These are phyloP conservation scores for Aechmea fasciata DNA, from an alignment of 176 grass and related monocot species.

Conservation along the genomic window DNA sequence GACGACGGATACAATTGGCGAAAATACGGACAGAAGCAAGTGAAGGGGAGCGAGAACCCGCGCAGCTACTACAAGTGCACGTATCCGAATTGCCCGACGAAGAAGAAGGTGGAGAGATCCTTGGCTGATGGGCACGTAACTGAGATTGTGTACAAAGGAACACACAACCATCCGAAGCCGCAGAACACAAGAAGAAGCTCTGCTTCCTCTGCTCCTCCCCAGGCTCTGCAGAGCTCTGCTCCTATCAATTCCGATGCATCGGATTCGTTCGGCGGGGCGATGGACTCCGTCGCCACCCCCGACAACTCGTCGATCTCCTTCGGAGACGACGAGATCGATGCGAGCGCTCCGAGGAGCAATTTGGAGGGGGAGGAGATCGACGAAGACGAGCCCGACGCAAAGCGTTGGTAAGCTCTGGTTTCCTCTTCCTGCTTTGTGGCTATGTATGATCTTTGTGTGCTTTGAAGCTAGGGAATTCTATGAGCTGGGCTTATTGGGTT, in stretches of 20 bases:
- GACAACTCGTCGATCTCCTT: slow-evolving; percentile 30
- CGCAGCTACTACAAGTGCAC: slow-evolving; percentile 48
- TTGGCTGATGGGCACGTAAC: slow-evolving; percentile 27
- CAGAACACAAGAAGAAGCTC: slow-evolving; percentile 23
- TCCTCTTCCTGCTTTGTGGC: neutral
- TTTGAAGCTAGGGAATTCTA: too few relatives aligned
- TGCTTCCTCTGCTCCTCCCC: slow-evolving; percentile 14
- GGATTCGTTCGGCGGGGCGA: slow-evolving; percentile 13
- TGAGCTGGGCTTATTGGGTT: neutral
- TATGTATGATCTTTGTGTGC: too few relatives aligned
- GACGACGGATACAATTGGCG: slow-evolving; percentile 48
- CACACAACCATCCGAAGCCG: slow-evolving; percentile 36
- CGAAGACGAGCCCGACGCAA: slow-evolving; percentile 24
- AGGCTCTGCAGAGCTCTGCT: slow-evolving; percentile 9
- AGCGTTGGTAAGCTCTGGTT: slow-evolving; percentile 27
- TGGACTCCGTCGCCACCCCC: slow-evolving; percentile 22
- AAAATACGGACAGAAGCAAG: slow-evolving; percentile 43
- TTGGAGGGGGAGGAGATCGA: slow-evolving; percentile 13
- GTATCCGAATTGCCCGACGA: slow-evolving; percentile 25
- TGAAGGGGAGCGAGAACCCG: slow-evolving; percentile 40
- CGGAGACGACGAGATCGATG: slow-evolving; percentile 16
- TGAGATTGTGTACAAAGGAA: slow-evolving; percentile 45
- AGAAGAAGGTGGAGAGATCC: slow-evolving; percentile 43
- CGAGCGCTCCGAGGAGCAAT: slow-evolving; percentile 9
- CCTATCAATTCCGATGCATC: slow-evolving; percentile 6